Percentiles rank a stretch among this genome's conserved stretches.
Evolutionary conservation across 352 stramenopile genomes (phyloP).

Genomic region (Blastocystis sp.): DNA sequence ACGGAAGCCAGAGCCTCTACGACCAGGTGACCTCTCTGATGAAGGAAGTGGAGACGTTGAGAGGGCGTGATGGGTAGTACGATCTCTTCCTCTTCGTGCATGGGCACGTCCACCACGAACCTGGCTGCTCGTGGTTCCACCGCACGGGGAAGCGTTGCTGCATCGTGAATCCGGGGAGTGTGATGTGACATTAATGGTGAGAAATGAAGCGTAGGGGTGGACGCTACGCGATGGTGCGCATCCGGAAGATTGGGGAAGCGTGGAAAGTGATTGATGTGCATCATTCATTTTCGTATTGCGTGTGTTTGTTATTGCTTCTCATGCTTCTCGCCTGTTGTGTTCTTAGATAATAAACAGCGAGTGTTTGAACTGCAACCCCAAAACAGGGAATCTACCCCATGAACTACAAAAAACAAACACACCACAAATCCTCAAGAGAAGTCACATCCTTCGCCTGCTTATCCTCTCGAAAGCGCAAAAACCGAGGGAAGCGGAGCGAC

Average conservation of each 20-base stretch:
- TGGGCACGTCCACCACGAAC: conserved; percentile 14
- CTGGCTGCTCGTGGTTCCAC: conserved; percentile 38
- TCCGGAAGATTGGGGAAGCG: neutral
- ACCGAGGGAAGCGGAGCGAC: conserved; percentile 48
- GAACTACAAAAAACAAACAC: neutral
- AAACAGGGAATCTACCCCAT: too few relatives aligned
- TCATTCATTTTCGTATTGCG: neutral
- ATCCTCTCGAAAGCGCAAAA: conserved; percentile 17
- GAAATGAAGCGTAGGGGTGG: conserved; percentile 4
- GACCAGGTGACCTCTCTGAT: conserved; percentile 9
- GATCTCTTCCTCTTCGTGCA: conserved; percentile 48
- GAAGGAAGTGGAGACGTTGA: neutral
- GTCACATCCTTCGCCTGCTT: conserved; percentile 24
- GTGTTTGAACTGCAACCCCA: too few relatives aligned
- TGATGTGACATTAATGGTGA: neutral
- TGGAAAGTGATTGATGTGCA: neutral
- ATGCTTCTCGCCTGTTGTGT: neutral
- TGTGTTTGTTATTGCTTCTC: neutral
- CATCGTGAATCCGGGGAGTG: conserved; percentile 43
- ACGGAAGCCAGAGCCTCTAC: conserved; percentile 41
- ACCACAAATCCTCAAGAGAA: neutral
- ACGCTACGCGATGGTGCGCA: neutral
- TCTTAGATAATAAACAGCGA: too few relatives aligned
- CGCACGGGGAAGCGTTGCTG: conserved; percentile 26
- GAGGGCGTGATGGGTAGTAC: conserved; percentile 17